A percentile compares a stretch with the other conserved stretches of the same genome.
phyloP scores from a whole-genome alignment of 2,329 filamentous ascomycete species.

The Talaromyces verruculosus region DNA sequence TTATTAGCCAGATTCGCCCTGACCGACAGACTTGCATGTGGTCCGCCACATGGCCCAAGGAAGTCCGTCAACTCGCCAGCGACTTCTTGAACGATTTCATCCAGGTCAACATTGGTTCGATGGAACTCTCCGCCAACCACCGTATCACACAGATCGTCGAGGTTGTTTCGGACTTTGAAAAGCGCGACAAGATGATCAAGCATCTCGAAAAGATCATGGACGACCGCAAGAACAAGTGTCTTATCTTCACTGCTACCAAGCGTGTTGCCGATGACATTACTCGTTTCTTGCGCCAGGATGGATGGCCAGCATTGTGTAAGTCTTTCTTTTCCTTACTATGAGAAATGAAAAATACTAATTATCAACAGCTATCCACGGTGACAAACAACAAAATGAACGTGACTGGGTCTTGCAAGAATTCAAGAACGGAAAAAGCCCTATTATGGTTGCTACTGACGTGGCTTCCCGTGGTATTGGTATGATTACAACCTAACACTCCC shows the following conservation, averaged over 20 bases:
- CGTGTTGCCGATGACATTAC: conserved; percentile 98
- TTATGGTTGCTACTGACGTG: conserved; percentile 99
- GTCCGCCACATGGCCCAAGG: conserved; percentile 99
- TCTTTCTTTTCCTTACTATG: neutral
- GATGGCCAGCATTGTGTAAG: conserved; percentile 95
- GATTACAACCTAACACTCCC: conserved; percentile 58
- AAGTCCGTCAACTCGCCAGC: conserved; percentile 85
- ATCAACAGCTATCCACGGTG: conserved; percentile 82
- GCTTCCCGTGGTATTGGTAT: conserved; percentile 99
- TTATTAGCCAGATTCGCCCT: conserved; percentile 93
- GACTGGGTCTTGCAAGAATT: conserved; percentile 99
- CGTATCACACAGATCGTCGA: conserved; percentile 97
- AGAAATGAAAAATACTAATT: conserved; percentile 30
- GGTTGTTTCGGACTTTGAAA: conserved; percentile 93
- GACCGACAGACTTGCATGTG: conserved; percentile 99
- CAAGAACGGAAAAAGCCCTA: conserved; percentile 98
- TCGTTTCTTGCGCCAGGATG: conserved; percentile 93
- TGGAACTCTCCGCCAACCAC: conserved; percentile 95
- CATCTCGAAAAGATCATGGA: conserved; percentile 98
- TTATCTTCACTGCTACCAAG: conserved; percentile 85
- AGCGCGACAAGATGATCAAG: conserved; percentile 96
- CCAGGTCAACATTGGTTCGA: conserved; percentile 96
- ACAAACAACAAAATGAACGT: conserved; percentile 99
- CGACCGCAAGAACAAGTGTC: conserved; percentile 88
- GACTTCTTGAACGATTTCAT: conserved; percentile 96